Conservation (phyloP, 306 rosid species). For the Vigna radiata region DNA sequence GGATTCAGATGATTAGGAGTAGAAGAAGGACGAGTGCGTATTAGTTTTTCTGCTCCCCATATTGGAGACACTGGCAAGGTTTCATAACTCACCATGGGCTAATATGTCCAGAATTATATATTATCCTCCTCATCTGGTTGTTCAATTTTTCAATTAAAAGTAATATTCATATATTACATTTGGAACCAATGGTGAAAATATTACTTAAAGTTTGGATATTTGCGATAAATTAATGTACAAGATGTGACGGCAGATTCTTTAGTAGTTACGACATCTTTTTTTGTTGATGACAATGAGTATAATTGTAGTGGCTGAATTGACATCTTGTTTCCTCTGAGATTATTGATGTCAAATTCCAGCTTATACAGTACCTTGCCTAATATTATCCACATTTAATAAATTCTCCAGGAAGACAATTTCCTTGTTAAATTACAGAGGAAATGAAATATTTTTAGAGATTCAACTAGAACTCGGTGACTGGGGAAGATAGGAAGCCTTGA, state of each 20-base stretch:
- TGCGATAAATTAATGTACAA: background rate
- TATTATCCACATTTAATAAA: background rate
- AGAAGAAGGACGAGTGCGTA: background rate
- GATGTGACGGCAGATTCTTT: constrained; percentile 2
- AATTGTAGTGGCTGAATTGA: background rate
- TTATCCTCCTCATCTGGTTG: background rate
- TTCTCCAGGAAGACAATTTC: constrained; percentile 20
- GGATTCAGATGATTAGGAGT: background rate
- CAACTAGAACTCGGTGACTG: background rate
- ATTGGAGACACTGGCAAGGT: background rate
- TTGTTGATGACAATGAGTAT: constrained; percentile 5
- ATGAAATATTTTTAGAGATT: constrained; percentile 36
- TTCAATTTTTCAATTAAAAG: background rate
- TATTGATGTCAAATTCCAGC: background rate
- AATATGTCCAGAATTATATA: background rate
- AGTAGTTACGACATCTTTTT: background rate
- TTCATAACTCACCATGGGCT: background rate
- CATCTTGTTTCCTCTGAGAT: constrained; percentile 3
- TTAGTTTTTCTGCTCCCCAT: background rate
- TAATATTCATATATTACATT: background rate
- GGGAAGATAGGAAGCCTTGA: constrained; percentile 4
- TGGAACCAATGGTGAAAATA: background rate
- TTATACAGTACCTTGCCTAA: background rate
- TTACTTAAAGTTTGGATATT: background rate
- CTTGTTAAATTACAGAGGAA: constrained; percentile 49